Percentiles rank a stretch among this genome's conserved stretches.
phyloP scores from a whole-genome alignment of 2,329 filamentous ascomycete species.

The Cryoendolithus antarcticus region DNA sequence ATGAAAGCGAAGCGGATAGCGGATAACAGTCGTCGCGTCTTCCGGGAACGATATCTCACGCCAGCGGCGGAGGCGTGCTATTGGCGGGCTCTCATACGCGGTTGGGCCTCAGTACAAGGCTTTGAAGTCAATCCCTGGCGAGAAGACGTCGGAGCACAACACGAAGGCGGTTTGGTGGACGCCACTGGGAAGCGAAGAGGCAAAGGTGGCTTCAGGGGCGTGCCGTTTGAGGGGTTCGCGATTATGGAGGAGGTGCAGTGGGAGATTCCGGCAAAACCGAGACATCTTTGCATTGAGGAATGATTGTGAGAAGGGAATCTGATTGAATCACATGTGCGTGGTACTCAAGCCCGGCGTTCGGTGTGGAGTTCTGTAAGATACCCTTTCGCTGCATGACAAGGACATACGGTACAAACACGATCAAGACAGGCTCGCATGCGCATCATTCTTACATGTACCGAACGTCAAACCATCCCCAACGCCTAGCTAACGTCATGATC shows the following conservation, averaged over 20 bases:
- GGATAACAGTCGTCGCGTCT: slow-evolving; percentile 14
- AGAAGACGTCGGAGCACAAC: slow-evolving; percentile 3
- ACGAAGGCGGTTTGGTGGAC: slow-evolving; percentile 1
- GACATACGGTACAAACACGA: too few relatives aligned
- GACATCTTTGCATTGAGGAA: slow-evolving; percentile 18
- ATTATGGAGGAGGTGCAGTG: slow-evolving; percentile 21
- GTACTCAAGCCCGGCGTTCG: too few relatives aligned
- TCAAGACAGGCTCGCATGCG: too few relatives aligned
- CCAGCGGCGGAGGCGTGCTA: slow-evolving; percentile 22
- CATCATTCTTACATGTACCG: too few relatives aligned
- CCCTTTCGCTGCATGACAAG: too few relatives aligned
- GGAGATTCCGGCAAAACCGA: slow-evolving; percentile 15
- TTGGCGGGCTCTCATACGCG: slow-evolving; percentile 17
- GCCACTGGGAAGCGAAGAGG: slow-evolving; percentile 9
- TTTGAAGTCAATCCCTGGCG: slow-evolving; percentile 15
- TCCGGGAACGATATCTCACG: slow-evolving; percentile 17
- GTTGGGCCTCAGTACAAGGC: slow-evolving; percentile 15
- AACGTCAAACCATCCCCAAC: too few relatives aligned
- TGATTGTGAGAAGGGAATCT: neutral
- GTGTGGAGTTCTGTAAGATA: too few relatives aligned
- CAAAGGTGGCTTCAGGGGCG: slow-evolving; percentile 13
- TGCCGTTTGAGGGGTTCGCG: slow-evolving; percentile 19
- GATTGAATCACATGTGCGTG: too few relatives aligned
- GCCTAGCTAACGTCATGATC: too few relatives aligned
- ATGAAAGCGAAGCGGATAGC: slow-evolving; percentile 15